These are phyloP conservation scores for Ogataea nonfermentans DNA, from an alignment of 805 yeast species.

Conservation along the genomic window DNA sequence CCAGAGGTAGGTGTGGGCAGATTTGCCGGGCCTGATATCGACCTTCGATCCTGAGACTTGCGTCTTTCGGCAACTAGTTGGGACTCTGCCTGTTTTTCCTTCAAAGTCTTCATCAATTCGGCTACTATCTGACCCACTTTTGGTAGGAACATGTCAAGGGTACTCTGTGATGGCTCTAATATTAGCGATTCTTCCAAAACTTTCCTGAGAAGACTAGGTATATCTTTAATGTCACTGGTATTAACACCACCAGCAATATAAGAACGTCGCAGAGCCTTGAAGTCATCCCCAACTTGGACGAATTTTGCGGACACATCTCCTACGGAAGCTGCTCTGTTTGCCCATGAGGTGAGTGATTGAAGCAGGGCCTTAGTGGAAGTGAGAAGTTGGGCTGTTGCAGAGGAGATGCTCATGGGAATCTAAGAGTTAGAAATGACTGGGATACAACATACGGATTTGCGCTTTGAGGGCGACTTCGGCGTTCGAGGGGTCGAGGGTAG, in stretches of 20 bases:
- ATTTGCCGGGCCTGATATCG: conserved; percentile 30
- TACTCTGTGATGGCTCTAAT: conserved; percentile 79
- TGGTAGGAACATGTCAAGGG: conserved; percentile 77
- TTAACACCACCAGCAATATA: conserved; percentile 78
- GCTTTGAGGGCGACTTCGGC: conserved; percentile 13
- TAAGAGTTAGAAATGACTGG: conserved; percentile 23
- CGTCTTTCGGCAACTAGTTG: conserved; percentile 22
- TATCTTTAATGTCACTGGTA: conserved; percentile 82
- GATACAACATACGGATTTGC: conserved; percentile 14
- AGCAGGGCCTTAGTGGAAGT: conserved; percentile 86
- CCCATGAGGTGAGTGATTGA: conserved; percentile 90
- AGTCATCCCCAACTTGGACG: conserved; percentile 91
- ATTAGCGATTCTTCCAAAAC: conserved; percentile 85
- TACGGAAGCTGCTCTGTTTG: conserved; percentile 73
- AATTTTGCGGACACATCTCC: conserved; percentile 85
- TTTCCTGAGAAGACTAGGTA: conserved; percentile 74
- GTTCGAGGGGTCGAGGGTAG: conserved; percentile 9
- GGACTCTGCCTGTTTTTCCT: conserved; percentile 64
- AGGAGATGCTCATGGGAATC: conserved; percentile 68
- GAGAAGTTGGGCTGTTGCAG: conserved; percentile 50
- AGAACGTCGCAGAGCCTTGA: conserved; percentile 78
- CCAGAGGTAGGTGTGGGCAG: conserved; percentile 7
- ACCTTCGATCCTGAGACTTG: conserved; percentile 16
- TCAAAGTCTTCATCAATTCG: conserved; percentile 71
- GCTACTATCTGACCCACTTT: conserved; percentile 83